phyloP scores from a whole-genome alignment of 1,284 basidiomycete genomes.

The Coriolopsis trogii region DNA sequence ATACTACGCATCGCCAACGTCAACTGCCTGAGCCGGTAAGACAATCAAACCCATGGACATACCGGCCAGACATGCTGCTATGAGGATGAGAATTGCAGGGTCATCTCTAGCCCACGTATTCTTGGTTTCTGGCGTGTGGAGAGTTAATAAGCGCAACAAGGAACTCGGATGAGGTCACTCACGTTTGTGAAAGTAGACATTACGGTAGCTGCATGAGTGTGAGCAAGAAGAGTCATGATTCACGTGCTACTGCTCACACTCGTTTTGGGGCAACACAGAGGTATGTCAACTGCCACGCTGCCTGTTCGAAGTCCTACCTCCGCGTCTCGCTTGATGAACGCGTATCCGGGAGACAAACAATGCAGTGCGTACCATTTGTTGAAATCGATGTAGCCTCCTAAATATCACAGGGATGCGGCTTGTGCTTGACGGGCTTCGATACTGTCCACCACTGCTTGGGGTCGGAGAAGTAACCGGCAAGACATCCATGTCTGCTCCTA shows the following conservation, averaged over 20 bases:
- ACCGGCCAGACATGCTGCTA: constrained; percentile 79
- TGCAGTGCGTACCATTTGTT: constrained; percentile 72
- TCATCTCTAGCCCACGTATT: constrained; percentile 97
- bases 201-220: constrained; percentile 59
- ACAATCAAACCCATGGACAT: constrained; percentile 27
- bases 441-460: constrained; percentile 35
- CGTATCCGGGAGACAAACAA: too few species aligned
- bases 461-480: constrained; percentile 54
- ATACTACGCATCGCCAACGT: constrained; percentile 46
- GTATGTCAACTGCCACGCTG: constrained; percentile 92
- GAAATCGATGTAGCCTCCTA: constrained; percentile 75
- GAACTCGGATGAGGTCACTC: constrained; percentile 26
- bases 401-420: constrained; percentile 80
- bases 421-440: constrained; percentile 39
- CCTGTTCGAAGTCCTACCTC: constrained; percentile 89
- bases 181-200: constrained; percentile 94
- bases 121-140: constrained; percentile 77
- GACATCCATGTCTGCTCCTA: constrained; percentile 56
- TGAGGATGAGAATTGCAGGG: constrained; percentile 88
- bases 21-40: neutral
- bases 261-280: constrained; percentile 87
- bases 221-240: constrained; percentile 7
- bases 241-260: constrained; percentile 65
- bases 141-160: neutral
- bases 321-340: constrained; percentile 3